phyloP scores from a whole-genome alignment of 129 eudicot genomes.

The Helichrysum umbraculigerum region DNA sequence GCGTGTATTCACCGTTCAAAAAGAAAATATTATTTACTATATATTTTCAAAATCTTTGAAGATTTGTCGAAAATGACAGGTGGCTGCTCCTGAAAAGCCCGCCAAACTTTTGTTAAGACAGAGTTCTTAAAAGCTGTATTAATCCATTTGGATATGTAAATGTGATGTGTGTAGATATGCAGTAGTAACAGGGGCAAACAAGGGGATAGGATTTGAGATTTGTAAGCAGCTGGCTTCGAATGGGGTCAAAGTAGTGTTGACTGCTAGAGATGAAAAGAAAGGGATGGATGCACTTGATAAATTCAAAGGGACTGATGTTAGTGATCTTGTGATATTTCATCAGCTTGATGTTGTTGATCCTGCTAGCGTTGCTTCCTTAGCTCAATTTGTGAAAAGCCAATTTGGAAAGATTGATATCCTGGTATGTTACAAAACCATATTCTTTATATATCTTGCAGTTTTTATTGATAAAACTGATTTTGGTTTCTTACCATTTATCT shows the following conservation, averaged over 20 bases:
- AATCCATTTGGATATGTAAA: too few species aligned
- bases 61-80: too few species aligned
- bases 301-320: constrained; percentile 37
- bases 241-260: constrained; percentile 61
- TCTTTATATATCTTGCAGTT: neutral
- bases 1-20: too few species aligned
- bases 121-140: too few species aligned
- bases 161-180: constrained; percentile 40
- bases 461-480: neutral
- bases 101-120: too few species aligned
- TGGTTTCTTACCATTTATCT: too few species aligned
- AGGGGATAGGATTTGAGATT: constrained; percentile 62
- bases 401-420: constrained; percentile 77
- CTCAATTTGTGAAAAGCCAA: constrained; percentile 46
- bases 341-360: constrained; percentile 67
- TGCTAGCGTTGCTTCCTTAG: constrained; percentile 50
- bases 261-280: constrained; percentile 62
- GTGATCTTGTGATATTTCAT: constrained; percentile 52
- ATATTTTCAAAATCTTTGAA: too few species aligned
- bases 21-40: too few species aligned
- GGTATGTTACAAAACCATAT: constrained; percentile 30
- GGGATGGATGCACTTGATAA: constrained; percentile 53
- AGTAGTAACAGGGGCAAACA: constrained; percentile 65
- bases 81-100: too few species aligned
- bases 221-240: constrained; percentile 62